Base-by-base conservation (phyloP, 345 rosid genomes). In the Moricandia moricandioides region DNA sequence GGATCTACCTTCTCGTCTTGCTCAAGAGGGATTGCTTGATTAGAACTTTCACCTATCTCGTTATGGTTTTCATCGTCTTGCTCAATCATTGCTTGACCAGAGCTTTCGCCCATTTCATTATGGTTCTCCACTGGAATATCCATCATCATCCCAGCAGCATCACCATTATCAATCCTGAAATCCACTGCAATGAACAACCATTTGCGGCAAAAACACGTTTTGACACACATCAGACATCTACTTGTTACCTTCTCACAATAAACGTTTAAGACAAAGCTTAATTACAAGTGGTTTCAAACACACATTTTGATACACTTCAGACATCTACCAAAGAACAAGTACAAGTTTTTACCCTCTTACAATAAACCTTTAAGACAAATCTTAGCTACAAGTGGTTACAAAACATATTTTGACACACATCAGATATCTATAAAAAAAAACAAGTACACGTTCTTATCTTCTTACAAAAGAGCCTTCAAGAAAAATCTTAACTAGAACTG, bases 171-270 rank as follows among this genome's bases (percentile, higher is more conserved):
- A 67, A 78, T 80, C 77, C 79, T 80, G 71, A 84, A 85, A 26
- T 96, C 99, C 99, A 96, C 98, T 96, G 92, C 84, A 79, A 16
- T 9, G 17, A 14, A 29, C 56, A 69, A 14, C 31, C 57, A 14
- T 5, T 52, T 13, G 12, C 57, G 6, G 12, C 6, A 21, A 21
- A 21, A 21, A 21, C 24, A 21, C 24, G n/a, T n/a, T n/a, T n/a
- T 21, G 2, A 21, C 24, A 21, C 24, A 21, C 2, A 21, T 21
- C 24, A 21, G 24, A 21, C n/a, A n/a, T n/a, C n/a, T n/a, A 54
- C 30, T 62, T 17, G 11, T 21, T n/a, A 47, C 10, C 10, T n/a
- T 75, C 51, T 74, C 43, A 8, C 56, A 68, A 13, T 43, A 40
- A 71, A 7, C 34, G 35, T 34, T 31, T 2, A 14, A 49, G 21